These are phyloP conservation scores for Gillenia trifoliata DNA, from an alignment of 306 rosid species.

Conservation along the genomic window DNA sequence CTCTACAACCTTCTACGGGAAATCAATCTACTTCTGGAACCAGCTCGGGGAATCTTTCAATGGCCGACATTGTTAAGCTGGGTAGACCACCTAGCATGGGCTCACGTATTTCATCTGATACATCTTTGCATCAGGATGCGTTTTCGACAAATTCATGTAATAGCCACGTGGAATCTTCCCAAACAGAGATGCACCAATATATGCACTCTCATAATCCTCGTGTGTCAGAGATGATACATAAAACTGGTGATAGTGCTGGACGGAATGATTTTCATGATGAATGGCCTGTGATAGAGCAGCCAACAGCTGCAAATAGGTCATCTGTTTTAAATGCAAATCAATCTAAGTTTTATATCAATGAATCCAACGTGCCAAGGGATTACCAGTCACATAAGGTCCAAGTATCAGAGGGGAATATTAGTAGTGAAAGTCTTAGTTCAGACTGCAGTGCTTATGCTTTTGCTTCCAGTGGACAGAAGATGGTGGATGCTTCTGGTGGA, in stretches of 20 bases:
- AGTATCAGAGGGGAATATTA: slow-evolving; percentile 23
- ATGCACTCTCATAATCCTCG: slow-evolving; percentile 23
- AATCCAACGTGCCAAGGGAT: slow-evolving; percentile 25
- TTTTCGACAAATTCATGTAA: slow-evolving; percentile 9
- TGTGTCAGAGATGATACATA: not conserved
- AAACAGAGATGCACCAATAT: slow-evolving; percentile 24
- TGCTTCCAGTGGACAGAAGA: slow-evolving; percentile 25
- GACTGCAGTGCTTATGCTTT: slow-evolving; percentile 26
- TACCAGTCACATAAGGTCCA: slow-evolving; percentile 26
- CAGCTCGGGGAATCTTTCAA: slow-evolving; percentile 47
- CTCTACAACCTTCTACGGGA: slow-evolving; percentile 32
- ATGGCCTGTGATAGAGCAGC: slow-evolving; percentile 46
- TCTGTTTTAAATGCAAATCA: slow-evolving; percentile 17
- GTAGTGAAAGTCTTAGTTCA: slow-evolving; percentile 18
- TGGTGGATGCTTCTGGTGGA: slow-evolving; percentile 13
- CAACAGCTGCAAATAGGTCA: slow-evolving; percentile 19
- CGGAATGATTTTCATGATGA: slow-evolving; percentile 35
- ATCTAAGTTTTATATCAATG: slow-evolving; percentile 21
- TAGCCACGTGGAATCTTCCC: slow-evolving; percentile 27
- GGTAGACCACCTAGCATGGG: slow-evolving; percentile 27
- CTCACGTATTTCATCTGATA: slow-evolving; percentile 17
- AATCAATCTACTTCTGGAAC: slow-evolving; percentile 28
- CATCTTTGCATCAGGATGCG: slow-evolving; percentile 26
- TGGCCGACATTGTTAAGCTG: slow-evolving; percentile 65
- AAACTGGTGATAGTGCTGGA: slow-evolving; percentile 4